Evolutionary conservation across 1,284 basidiomycete species (phyloP).

Genomic region (Moniliophthora roreri): DNA sequence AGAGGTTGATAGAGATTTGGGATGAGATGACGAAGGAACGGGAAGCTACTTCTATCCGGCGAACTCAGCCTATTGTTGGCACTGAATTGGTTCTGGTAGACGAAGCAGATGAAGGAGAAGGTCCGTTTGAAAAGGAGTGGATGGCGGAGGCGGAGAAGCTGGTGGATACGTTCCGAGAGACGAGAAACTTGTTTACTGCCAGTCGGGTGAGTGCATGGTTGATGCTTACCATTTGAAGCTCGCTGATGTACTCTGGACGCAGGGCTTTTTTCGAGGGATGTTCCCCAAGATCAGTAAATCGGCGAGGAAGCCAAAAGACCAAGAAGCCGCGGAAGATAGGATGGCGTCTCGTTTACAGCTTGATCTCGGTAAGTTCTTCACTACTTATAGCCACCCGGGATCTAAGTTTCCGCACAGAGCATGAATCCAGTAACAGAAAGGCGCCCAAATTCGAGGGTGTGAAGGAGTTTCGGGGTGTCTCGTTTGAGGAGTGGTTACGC

Average conservation of each 20-base stretch:
- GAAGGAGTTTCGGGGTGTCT: slow-evolving; percentile 78
- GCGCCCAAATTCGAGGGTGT: slow-evolving; percentile 35
- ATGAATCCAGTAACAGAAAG: slow-evolving; percentile 36
- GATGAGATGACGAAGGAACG: slow-evolving; percentile 31
- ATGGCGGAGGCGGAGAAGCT: slow-evolving; percentile 82
- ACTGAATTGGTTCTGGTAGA: slow-evolving; percentile 15
- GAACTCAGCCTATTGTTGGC: slow-evolving; percentile 20
- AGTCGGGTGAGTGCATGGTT: too few relatives aligned
- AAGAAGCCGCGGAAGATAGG: slow-evolving; percentile 64
- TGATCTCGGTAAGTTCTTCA: slow-evolving; percentile 56
- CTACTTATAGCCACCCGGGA: neutral
- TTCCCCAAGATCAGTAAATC: slow-evolving; percentile 48
- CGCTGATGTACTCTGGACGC: slow-evolving; percentile 24
- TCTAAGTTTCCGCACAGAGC: slow-evolving; percentile 34
- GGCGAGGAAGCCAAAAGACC: slow-evolving; percentile 42
- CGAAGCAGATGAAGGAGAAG: slow-evolving; percentile 35
- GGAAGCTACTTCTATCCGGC: slow-evolving; percentile 27
- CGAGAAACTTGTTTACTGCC: slow-evolving; percentile 78
- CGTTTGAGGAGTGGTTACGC: slow-evolving; percentile 83
- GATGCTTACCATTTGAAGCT: too few relatives aligned
- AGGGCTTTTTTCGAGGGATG: slow-evolving; percentile 63
- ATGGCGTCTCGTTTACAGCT: slow-evolving; percentile 78
- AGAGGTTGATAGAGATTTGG: slow-evolving; percentile 48
- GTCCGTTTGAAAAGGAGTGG: slow-evolving; percentile 58
- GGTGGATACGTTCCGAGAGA: slow-evolving; percentile 87